Evolutionary conservation across 192 early-diverging fungal genomes (phyloP).

Genomic region (Coemansia guatemalensis): DNA sequence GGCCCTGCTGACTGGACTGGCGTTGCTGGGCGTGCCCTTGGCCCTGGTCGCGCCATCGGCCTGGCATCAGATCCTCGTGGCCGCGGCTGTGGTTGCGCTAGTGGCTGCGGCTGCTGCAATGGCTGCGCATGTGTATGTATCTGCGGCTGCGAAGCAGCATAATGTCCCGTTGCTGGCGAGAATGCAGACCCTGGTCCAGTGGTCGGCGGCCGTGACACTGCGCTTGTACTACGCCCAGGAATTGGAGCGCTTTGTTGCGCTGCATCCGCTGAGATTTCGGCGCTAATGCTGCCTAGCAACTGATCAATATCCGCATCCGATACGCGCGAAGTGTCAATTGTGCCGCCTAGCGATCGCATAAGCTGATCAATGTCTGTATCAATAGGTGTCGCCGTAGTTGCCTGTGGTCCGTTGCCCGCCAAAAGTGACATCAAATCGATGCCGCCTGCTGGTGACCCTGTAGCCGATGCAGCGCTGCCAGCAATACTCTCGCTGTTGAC

Average conservation of each 20-base stretch:
- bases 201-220: background rate
- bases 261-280: constrained; percentile 17
- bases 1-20: constrained; percentile 1
- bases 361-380: constrained; percentile 47
- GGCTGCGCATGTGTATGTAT: background rate
- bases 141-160: background rate
- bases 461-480: background rate
- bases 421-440: constrained; percentile 29
- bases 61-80: background rate
- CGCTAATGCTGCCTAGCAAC: constrained; percentile 45
- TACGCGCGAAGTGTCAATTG: constrained; percentile 39
- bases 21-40: constrained; percentile 1
- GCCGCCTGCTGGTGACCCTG: background rate
- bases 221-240: background rate
- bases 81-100: background rate
- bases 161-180: background rate
- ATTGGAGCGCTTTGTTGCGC: constrained; percentile 5
- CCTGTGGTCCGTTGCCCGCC: constrained; percentile 7
- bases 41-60: constrained; percentile 6
- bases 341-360: constrained; percentile 39
- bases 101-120: background rate
- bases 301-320: constrained; percentile 47
- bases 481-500: background rate
- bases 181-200: background rate
- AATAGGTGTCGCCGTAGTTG: constrained; percentile 23